A percentile compares a stretch with the other conserved stretches of the same genome.
Evolutionary conservation across 192 early-diverging fungal species (phyloP).

Genomic region (Spizellomyces sp.): DNA sequence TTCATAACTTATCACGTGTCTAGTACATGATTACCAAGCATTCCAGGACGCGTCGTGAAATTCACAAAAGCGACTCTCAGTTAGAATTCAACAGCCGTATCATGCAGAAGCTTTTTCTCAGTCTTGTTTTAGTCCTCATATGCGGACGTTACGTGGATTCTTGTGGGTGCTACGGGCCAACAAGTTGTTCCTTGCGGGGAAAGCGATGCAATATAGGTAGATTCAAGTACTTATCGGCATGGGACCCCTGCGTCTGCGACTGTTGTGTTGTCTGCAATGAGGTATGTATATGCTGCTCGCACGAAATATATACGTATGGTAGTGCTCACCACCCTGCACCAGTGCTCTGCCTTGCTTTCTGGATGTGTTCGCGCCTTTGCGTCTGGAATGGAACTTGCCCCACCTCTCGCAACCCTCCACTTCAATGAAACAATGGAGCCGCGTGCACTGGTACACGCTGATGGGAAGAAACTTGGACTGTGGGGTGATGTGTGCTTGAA

Average conservation of each 20-base stretch:
- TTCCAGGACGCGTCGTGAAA: no score
- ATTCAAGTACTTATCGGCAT: neutral
- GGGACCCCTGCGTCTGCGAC: neutral
- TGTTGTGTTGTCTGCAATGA: neutral
- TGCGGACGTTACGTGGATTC: neutral
- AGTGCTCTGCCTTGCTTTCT: neutral
- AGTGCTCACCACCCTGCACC: no score
- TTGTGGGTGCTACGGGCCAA: neutral
- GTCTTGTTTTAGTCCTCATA: no score
- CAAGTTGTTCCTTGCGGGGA: neutral
- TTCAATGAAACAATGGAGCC: neutral
- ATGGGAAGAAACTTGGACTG: neutral
- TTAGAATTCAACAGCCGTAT: no score
- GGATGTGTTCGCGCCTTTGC: neutral
- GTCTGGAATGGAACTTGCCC: neutral
- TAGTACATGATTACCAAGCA: no score
- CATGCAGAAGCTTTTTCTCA: no score
- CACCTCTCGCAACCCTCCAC: neutral
- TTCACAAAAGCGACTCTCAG: no score
- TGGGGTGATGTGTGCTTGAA: neutral
- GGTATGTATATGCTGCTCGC: neutral
- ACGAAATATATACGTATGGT: no score
- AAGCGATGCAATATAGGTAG: neutral
- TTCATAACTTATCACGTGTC: no score
- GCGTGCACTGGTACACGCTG: neutral